These are phyloP conservation scores for Nigrospora sphaerica DNA, from an alignment of 2,329 filamentous ascomycete species.

Conservation along the genomic window DNA sequence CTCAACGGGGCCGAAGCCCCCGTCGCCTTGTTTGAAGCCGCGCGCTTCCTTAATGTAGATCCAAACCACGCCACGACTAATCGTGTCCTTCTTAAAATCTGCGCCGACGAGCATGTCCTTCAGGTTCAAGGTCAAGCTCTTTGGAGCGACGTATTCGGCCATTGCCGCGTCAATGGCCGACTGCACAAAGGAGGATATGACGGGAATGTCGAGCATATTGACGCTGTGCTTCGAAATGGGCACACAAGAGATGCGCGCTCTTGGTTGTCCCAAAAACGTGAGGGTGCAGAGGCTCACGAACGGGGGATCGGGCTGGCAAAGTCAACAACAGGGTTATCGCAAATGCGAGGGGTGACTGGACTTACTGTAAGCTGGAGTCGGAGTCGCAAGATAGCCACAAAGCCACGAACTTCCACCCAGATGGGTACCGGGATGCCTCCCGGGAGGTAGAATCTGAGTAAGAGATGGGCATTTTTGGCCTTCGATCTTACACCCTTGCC, in stretches of 20 bases:
- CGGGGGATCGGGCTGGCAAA: constrained; percentile 54
- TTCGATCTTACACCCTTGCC: constrained; percentile 54
- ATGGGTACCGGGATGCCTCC: constrained; percentile 50
- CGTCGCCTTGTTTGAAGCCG: constrained; percentile 66
- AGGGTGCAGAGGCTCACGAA: constrained; percentile 71
- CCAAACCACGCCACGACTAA: constrained; percentile 55
- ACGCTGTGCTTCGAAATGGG: constrained; percentile 62
- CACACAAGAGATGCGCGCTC: constrained; percentile 62
- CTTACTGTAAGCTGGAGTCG: constrained; percentile 57
- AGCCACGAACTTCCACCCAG: constrained; percentile 68
- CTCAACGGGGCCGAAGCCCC: constrained; percentile 50
- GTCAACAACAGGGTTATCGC: background rate
- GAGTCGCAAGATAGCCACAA: constrained; percentile 63
- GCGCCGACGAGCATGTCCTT: constrained; percentile 74
- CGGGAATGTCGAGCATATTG: constrained; percentile 68
- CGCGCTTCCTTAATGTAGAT: constrained; percentile 60
- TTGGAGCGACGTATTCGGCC: constrained; percentile 70
- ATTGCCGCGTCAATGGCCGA: constrained; percentile 67
- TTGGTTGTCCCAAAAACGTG: constrained; percentile 69
- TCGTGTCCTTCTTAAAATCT: constrained; percentile 72
- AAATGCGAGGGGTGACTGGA: background rate
- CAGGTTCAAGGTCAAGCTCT: constrained; percentile 65
- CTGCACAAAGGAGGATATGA: constrained; percentile 70
- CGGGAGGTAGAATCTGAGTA: constrained; percentile 62
- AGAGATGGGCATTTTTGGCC: constrained; percentile 66